These are phyloP conservation scores for Pleurotus eryngii DNA, from an alignment of 768 basidiomycete species.

Conservation along the genomic window DNA sequence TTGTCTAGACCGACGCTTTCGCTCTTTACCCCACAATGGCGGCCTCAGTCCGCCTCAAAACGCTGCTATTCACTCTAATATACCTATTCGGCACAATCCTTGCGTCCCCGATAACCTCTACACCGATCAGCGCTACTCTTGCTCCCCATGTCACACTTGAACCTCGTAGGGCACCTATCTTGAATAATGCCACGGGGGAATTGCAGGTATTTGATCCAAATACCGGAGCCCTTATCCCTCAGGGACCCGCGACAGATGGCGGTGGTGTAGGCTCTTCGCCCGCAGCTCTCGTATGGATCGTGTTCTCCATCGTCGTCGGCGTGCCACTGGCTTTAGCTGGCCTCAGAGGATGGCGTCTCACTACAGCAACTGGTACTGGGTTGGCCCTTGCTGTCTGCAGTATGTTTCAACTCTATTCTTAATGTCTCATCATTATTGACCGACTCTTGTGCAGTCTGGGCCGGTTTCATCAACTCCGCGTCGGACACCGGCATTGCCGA, in stretches of 20 bases:
- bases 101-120: not conserved
- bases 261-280: conserved; percentile 39
- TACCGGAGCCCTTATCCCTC: conserved; percentile 42
- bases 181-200: conserved; percentile 35
- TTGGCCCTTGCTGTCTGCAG: conserved; percentile 44
- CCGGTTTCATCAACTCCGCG: conserved; percentile 56
- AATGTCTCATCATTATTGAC: not conserved
- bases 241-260: conserved; percentile 59
- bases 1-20: conserved; percentile 1
- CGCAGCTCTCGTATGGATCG: conserved; percentile 57
- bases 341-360: conserved; percentile 53
- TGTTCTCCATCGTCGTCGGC: conserved; percentile 49
- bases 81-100: conserved; percentile 58
- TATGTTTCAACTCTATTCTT: conserved; percentile 22
- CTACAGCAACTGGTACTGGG: conserved; percentile 53
- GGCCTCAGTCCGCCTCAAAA: conserved; percentile 1
- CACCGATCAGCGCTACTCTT: not conserved
- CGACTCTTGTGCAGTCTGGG: conserved; percentile 45
- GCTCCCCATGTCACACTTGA: not conserved
- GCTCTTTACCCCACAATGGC: conserved; percentile 4
- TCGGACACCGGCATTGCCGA: conserved; percentile 48
- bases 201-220: conserved; percentile 40
- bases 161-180: conserved; percentile 6
- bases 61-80: not conserved
- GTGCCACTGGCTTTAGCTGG: conserved; percentile 53